Percentiles rank a stretch among this genome's conserved stretches.
phyloP scores from a whole-genome alignment of 768 basidiomycete species.

The Amanita inopinata region DNA sequence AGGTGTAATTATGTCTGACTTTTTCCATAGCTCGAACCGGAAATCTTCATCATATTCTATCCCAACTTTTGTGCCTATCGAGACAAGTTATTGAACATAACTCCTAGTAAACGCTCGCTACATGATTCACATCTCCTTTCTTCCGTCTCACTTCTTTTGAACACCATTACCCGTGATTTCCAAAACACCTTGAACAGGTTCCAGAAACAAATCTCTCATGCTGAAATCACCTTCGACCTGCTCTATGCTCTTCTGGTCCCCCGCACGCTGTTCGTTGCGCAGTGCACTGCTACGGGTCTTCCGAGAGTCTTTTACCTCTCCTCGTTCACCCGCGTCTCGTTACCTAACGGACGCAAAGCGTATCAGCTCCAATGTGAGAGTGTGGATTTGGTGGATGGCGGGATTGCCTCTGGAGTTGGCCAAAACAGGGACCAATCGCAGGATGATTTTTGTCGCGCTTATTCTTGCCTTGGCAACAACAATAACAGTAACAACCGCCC shows the following conservation, averaged over 20 bases:
- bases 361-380: conserved; percentile 42
- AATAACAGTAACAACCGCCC: conserved; percentile 15
- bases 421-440: conserved; percentile 6
- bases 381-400: conserved; percentile 38
- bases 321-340: conserved; percentile 27
- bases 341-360: conserved; percentile 24
- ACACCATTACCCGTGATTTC: conserved; percentile 41
- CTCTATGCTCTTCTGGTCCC: conserved; percentile 50
- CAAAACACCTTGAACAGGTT: conserved; percentile 35
- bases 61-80: conserved; percentile 35
- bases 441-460: conserved; percentile 18
- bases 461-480: conserved; percentile 10
- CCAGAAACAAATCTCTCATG: conserved; percentile 37
- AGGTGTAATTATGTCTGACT: not conserved
- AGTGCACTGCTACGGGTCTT: conserved; percentile 43
- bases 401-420: conserved; percentile 1
- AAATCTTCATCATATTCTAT: conserved; percentile 46
- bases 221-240: conserved; percentile 48
- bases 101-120: conserved; percentile 24
- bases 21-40: conserved; percentile 38
- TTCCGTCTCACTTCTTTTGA: conserved; percentile 40
- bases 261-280: conserved; percentile 37
- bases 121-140: conserved; percentile 33
- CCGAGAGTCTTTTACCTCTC: conserved; percentile 39
- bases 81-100: conserved; percentile 21